phyloP scores from a whole-genome alignment of 139 green algal species.

The Micractinium sp. region DNA sequence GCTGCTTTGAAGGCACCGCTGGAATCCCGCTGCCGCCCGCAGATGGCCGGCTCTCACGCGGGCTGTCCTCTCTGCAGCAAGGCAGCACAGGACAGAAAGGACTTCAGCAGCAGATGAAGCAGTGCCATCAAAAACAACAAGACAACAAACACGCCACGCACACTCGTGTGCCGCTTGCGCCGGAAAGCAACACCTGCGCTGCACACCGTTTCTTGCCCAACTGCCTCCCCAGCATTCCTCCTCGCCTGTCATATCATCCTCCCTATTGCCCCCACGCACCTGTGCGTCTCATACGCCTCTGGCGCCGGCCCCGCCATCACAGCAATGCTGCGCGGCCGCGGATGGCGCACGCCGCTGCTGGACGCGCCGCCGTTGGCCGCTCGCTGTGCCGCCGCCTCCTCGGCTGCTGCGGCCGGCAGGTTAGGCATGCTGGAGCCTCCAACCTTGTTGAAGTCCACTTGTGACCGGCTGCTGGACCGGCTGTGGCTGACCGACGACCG shows the following conservation, averaged over 20 bases:
- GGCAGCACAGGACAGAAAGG: neutral
- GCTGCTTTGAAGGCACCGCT: constrained; percentile 10
- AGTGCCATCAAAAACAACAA: neutral
- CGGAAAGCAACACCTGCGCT: neutral
- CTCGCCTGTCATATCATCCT: too few species aligned
- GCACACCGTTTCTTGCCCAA: neutral
- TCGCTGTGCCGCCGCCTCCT: neutral
- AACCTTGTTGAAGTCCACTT: neutral
- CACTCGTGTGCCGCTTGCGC: neutral
- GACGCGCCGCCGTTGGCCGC: neutral
- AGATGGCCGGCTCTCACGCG: neutral
- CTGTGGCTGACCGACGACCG: constrained; percentile 21
- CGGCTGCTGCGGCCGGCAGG: neutral
- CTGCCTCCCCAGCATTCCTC: too few species aligned
- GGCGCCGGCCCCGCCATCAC: constrained; percentile 11
- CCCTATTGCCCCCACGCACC: neutral
- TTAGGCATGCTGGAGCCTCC: constrained; percentile 19
- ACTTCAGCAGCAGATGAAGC: neutral
- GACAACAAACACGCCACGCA: neutral
- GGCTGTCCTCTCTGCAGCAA: constrained; percentile 26
- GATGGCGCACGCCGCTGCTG: constrained; percentile 15
- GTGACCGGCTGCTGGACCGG: constrained; percentile 27
- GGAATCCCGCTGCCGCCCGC: neutral
- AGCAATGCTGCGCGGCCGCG: constrained; percentile 23
- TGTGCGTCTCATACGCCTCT: neutral